phyloP scores from a whole-genome alignment of 192 early-diverging fungal species.

The Backusella morwellensis region DNA sequence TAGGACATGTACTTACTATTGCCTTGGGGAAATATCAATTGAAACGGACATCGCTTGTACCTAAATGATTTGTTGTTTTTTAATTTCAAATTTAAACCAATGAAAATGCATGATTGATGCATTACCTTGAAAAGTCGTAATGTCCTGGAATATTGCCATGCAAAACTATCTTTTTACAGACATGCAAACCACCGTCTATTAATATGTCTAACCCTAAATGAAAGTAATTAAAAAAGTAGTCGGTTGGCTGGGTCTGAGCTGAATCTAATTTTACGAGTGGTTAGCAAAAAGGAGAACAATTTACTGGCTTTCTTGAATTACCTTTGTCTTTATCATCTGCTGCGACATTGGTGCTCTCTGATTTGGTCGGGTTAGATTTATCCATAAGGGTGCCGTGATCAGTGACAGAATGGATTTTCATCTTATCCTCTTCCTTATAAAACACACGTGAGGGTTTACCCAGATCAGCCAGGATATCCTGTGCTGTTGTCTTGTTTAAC shows the following conservation, averaged over 20 bases:
- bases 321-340: constrained; percentile 35
- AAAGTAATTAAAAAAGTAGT: constrained; percentile 81
- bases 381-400: constrained; percentile 21
- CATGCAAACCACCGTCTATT: constrained; percentile 64
- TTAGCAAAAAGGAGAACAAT: not conserved
- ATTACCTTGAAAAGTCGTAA: constrained; percentile 66
- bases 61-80: constrained; percentile 17
- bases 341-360: not conserved
- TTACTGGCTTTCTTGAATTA: not conserved
- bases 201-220: constrained; percentile 70
- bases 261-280: not conserved
- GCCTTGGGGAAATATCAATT: constrained; percentile 36
- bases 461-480: constrained; percentile 70
- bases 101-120: not conserved
- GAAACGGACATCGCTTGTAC: constrained; percentile 57
- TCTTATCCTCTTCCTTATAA: constrained; percentile 71
- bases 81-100: not conserved
- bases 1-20: not conserved
- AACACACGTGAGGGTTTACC: constrained; percentile 61
- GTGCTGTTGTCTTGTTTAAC: constrained; percentile 56
- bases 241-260: constrained; percentile 42
- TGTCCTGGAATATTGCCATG: constrained; percentile 72
- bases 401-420: constrained; percentile 60
- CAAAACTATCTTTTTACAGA: constrained; percentile 68
- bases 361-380: constrained; percentile 24